Conservation (phyloP, 225 moss, liverwort and hornwort species). For the Sphagnum contortum region DNA sequence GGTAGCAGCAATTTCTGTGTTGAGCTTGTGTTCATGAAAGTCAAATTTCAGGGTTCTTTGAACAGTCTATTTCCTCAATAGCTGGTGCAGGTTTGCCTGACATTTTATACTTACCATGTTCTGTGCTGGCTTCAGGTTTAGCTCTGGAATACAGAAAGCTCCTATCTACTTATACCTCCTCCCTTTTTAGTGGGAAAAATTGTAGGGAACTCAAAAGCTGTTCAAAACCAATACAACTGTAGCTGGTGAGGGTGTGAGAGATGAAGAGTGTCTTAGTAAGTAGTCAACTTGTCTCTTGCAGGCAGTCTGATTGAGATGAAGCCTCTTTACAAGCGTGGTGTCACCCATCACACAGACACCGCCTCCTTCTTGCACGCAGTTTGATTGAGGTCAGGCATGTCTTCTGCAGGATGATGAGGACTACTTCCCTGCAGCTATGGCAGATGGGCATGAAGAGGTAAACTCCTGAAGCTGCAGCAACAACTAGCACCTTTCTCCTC, state of each 20-base stretch:
- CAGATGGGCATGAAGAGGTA: constrained; percentile 79
- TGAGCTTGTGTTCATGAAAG: no score
- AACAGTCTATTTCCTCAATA: no score
- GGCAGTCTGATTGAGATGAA: constrained; percentile 43
- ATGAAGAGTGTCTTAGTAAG: constrained; percentile 55
- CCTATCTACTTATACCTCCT: no score
- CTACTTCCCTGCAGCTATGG: constrained; percentile 52
- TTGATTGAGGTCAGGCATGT: constrained; percentile 64
- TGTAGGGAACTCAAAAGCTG: no score
- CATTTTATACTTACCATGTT: no score
- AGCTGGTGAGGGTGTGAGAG: constrained; percentile 18
- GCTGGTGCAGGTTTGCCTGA: no score
- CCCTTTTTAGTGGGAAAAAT: no score
- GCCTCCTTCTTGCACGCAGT: constrained; percentile 27
- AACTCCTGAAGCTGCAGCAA: constrained; percentile 24
- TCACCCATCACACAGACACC: constrained; percentile 15
- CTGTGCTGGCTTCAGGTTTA: no score
- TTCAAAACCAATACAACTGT: no score
- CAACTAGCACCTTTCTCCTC: constrained; percentile 12
- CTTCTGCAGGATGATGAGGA: constrained; percentile 85
- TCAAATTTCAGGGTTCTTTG: no score
- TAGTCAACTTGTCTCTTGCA: constrained; percentile 55
- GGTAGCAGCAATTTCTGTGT: no score
- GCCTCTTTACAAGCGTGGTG: constrained; percentile 36
- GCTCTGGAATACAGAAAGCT: no score